Conservation (phyloP, 768 basidiomycete species). For the Suillus placidus region DNA sequence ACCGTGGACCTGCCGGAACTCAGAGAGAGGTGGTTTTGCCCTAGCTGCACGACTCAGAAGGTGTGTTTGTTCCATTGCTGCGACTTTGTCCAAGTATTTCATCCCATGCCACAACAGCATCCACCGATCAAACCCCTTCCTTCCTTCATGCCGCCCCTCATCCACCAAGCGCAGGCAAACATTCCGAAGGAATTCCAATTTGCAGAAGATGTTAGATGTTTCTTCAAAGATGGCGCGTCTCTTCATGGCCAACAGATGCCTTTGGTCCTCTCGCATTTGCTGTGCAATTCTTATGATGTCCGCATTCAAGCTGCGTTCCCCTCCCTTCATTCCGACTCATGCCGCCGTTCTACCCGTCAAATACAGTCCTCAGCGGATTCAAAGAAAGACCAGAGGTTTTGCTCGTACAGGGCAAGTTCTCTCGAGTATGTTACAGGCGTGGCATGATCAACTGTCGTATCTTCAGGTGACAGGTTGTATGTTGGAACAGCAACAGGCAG, state of each 20-base stretch:
- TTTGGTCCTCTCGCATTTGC: too few relatives aligned
- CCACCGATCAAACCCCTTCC: conserved; percentile 67
- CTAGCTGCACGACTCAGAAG: conserved; percentile 66
- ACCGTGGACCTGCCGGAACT: conserved; percentile 78
- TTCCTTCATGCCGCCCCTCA: conserved; percentile 70
- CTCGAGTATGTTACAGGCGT: conserved; percentile 11
- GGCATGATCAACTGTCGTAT: not conserved
- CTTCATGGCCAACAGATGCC: conserved; percentile 13
- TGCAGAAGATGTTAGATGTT: conserved; percentile 79
- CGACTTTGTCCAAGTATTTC: not conserved
- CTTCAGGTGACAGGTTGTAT: conserved; percentile 59
- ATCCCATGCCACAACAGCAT: conserved; percentile 45
- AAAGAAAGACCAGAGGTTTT: conserved; percentile 41
- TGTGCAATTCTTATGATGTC: too few relatives aligned
- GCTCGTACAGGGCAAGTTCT: conserved; percentile 28
- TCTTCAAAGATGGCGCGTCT: conserved; percentile 83
- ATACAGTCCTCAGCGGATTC: conserved; percentile 31
- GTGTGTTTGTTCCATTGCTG: conserved; percentile 39
- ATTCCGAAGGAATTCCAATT: conserved; percentile 85
- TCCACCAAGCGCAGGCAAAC: conserved; percentile 64
- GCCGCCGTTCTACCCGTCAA: conserved; percentile 36
- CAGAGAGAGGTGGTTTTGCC: conserved; percentile 78
- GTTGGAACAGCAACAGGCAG: conserved; percentile 61
- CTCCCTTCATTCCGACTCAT: conserved; percentile 21
- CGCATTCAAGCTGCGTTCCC: too few relatives aligned